A percentile compares a stretch with the other conserved stretches of the same genome.
phyloP scores from a whole-genome alignment of 257 asterid species.

The Rhazya stricta region DNA sequence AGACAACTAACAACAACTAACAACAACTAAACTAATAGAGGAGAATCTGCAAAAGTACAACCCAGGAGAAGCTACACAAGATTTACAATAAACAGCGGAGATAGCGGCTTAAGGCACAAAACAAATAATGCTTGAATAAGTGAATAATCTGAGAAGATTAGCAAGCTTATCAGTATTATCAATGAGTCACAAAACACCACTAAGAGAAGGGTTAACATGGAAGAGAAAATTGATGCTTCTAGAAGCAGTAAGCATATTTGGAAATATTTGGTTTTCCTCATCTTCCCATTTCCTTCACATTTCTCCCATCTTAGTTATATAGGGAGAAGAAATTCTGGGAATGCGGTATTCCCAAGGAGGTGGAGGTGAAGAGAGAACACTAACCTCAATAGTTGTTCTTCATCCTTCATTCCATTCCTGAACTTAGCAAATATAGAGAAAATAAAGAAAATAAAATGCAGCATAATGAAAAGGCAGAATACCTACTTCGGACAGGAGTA shows the following conservation, averaged over 20 bases:
- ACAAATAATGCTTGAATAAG: background rate
- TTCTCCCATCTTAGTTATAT: background rate
- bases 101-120: background rate
- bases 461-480: slow-evolving; percentile 2
- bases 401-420: slow-evolving; percentile 24
- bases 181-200: background rate
- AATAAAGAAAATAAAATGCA: slow-evolving; percentile 23
- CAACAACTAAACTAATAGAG: background rate
- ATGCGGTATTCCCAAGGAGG: slow-evolving; percentile 9
- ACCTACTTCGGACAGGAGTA: background rate
- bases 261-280: background rate
- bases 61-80: background rate
- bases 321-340: background rate
- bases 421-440: slow-evolving; percentile 15
- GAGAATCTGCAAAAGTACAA: background rate
- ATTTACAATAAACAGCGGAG: background rate
- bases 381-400: slow-evolving; percentile 22
- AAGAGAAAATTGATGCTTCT: background rate
- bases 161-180: background rate
- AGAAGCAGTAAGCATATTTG: background rate
- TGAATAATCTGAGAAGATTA: background rate
- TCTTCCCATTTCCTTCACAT: background rate
- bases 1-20: background rate
- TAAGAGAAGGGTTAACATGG: background rate
- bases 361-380: slow-evolving; percentile 13